Evolutionary conservation across 2,329 filamentous ascomycete species (phyloP), one percentile per base, ranked within the genome.

Genomic region (Fusarium ramigenum): DNA sequence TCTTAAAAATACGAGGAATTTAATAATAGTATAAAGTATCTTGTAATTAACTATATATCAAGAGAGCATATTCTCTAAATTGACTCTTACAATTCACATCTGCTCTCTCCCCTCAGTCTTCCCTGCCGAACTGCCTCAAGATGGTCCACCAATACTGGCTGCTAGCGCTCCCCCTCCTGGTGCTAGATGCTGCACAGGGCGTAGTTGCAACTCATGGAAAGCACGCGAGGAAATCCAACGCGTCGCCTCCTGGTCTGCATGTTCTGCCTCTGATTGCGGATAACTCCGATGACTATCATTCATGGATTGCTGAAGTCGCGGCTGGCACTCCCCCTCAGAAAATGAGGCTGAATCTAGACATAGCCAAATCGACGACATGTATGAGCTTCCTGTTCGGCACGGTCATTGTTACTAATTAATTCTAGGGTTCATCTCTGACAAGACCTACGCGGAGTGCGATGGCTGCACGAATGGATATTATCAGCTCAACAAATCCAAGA

Each of bases 341-440:
- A 4, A 53, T 53, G 34, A 53, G 1, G 19, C 19, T 53, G 34
- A 9, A 18, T 39, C 2, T 53, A 3, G 34, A 53, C 9, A 28
- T 53, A 18, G 34, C 50, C 10, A 53, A n/a, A 39, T 53, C 34
- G 10, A 39, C 23, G 18, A 28, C 23, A 12, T 53, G 34, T 53
- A 53, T 14, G 34, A n/a, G 7, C 14, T 4, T 25, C 6, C 6
- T 12, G 19, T 16, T 16, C 1, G 2, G 0, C 0, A 2, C 4
- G 34, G 34, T 7, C 4, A 4, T 14, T 4, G 4, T 53, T 3
- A 9, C 32, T 53, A 5, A 53, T 1, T 1, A 7, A 7, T 18
- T 16, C 0, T 7, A 53, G 23, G 34, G 50, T 53, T 53, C 2
- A 53, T 53, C 0, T 53, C 50, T 9, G 34, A 53, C 1, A 53